Evolutionary conservation across 1,139 yeast species (phyloP), one percentile per base, ranked within the genome.

Genomic region (Yamadazyma sp.): DNA sequence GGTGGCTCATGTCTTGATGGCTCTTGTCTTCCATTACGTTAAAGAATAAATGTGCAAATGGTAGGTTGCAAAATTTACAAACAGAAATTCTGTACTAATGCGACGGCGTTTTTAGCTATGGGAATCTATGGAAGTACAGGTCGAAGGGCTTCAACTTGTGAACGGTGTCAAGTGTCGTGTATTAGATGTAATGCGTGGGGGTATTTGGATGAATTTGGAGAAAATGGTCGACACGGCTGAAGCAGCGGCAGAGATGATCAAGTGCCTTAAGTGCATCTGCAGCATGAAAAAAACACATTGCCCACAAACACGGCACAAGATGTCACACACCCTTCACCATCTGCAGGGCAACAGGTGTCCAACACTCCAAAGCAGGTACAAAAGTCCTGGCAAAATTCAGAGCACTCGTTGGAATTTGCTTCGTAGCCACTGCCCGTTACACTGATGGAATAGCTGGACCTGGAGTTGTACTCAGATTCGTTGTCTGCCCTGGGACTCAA

Each of bases 381-480:
- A 36, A 54, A 58, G 42, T 70, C 76, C 36, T 66, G 49, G 45
- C 74, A 69, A 44, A 71, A 71, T 45, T 70, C 76, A 4, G 72
- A 54, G 47, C 77, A 72, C 44, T 72, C 76, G 47, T 69, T 68
- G 24, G 51, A 36, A 11, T 66, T 64, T 39, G 64, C 49, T 5
- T 61, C 61, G 44, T 64, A 67, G 4, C 74, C 73, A 33, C 70
- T 63, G 5, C 55, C 62, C n/a, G 43, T 51, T 39, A 59, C 64
- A 44, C 64, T 57, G 26, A 53, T 33, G n/a, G 58, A 49, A 17
- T 45, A 47, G 36, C 48, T 43, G 8, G 54, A 45, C 42, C 54
- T 46, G 11, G 40, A 42, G 27, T 42, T 33, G 20, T 39, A 42
- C 1, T 37, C 43, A 9, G 45, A 41, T 15, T 40, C 38, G 10